Percentiles rank a stretch among this genome's conserved stretches.
Evolutionary conservation across 2,329 filamentous ascomycete species (phyloP).

Genomic region (Hypoxylon sp.): DNA sequence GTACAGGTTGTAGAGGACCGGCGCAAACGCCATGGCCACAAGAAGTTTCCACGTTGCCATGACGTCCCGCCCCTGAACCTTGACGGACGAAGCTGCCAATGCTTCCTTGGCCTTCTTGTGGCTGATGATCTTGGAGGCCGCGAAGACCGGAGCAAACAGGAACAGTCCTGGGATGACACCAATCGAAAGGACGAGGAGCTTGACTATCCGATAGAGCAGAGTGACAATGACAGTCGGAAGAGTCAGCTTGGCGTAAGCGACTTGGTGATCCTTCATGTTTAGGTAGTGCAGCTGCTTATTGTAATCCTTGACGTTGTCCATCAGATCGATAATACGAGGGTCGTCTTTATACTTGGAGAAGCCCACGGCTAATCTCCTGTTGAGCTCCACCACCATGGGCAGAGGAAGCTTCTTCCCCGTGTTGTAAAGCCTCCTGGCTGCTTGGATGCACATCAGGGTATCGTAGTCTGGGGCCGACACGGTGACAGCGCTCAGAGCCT

Average conservation of each 20-base stretch:
- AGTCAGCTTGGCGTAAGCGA: conserved; percentile 88
- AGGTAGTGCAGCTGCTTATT: conserved; percentile 86
- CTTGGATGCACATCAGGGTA: conserved; percentile 95
- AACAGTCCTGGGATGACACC: conserved; percentile 86
- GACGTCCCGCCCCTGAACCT: conserved; percentile 86
- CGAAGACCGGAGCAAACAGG: conserved; percentile 88
- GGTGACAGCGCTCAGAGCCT: conserved; percentile 85
- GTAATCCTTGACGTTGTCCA: conserved; percentile 80
- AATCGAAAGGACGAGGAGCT: conserved; percentile 77
- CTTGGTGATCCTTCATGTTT: conserved; percentile 91
- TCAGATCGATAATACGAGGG: conserved; percentile 78
- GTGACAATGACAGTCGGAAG: conserved; percentile 77
- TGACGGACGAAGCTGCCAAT: conserved; percentile 84
- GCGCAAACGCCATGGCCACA: conserved; percentile 84
- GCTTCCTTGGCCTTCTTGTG: conserved; percentile 83
- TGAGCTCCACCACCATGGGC: conserved; percentile 92
- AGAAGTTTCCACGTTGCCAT: conserved; percentile 95
- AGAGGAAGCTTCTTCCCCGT: conserved; percentile 93
- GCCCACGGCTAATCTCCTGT: conserved; percentile 86
- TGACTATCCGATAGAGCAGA: conserved; percentile 80
- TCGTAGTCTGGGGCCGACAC: conserved; percentile 94
- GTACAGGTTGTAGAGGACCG: conserved; percentile 83
- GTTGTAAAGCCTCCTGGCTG: conserved; percentile 89
- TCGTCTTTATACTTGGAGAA: conserved; percentile 95
- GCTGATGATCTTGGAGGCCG: conserved; percentile 83